Evolutionary conservation across 2,329 filamentous ascomycete genomes (phyloP), one percentile per base, ranked within the genome.

Genomic region (Aspergillus awamori): DNA sequence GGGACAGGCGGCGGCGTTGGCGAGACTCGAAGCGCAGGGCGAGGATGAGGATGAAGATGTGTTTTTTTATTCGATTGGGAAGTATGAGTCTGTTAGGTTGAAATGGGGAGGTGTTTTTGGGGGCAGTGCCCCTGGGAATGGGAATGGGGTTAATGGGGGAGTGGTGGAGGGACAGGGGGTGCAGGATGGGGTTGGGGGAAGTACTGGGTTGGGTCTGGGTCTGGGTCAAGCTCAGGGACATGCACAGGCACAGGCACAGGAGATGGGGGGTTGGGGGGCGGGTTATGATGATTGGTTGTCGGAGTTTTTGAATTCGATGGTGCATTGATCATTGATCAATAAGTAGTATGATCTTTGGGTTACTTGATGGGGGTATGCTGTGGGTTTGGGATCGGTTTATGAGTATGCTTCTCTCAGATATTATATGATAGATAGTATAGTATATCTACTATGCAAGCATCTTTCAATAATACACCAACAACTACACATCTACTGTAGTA

Each of bases 291-390:
- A 56, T 36, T 56, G 53, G 39, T 36, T 56, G 26, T 10, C 6
- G 15, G 53, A 47, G 39, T 56, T 56, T 47, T 47, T 56, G 39
- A 47, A 47, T n/a, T 56, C 53, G 5, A 56, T 55, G 53, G 26
- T 55, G 26, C 53, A 55, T 13, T 33, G 1, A 33, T 5, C 26
- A 20, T 20, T 20, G 20, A 20, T 20, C 20, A 20, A 20, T 20
- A 20, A 20, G 17, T 20, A 20, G 2, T 20, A 20, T 20, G 17
- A 20, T 20, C 20, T 20, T 20, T 20, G 2, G 20, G 20, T 20
- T 20, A 2, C 20, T 20, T 20, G 2, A 20, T 20, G 20, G 20
- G 17, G 20, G 20, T 20, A 20, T 20, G 20, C 20, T 20, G 20
- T 20, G 20, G 20, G 20, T 20, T 20, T 20, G 20, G 20, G 28